These are phyloP conservation scores for Citrus glauca DNA, from an alignment of 345 rosid species.

Conservation along the genomic window DNA sequence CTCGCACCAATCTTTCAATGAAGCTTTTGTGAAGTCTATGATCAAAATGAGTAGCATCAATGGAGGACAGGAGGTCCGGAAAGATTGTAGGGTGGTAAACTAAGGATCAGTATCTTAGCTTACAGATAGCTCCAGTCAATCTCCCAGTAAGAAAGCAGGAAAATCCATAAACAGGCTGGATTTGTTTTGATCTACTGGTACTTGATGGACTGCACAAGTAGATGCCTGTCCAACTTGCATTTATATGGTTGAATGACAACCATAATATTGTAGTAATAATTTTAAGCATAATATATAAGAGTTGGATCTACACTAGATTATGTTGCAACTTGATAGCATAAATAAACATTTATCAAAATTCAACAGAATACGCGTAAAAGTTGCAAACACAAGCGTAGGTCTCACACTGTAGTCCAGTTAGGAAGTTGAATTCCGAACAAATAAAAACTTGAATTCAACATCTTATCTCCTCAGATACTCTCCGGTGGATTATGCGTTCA, in stretches of 20 bases:
- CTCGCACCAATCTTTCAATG: conserved; percentile 21
- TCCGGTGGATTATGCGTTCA: neutral
- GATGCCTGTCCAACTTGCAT: neutral
- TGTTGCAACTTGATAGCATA: neutral
- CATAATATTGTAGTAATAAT: neutral
- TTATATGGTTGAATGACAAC: neutral
- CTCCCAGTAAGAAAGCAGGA: neutral
- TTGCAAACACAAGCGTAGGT: neutral
- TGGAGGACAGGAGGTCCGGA: conserved; percentile 50
- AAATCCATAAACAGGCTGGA: neutral
- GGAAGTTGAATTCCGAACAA: neutral
- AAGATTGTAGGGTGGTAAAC: conserved; percentile 40
- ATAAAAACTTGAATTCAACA: conserved; percentile 3
- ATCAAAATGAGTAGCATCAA: conserved; percentile 49
- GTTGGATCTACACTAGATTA: neutral
- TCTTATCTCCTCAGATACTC: neutral
- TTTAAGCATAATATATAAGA: neutral
- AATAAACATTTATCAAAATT: neutral
- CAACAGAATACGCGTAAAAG: neutral
- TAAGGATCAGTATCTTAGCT: conserved; percentile 10
- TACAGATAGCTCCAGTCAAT: neutral
- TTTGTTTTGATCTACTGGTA: neutral
- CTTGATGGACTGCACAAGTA: too few relatives aligned
- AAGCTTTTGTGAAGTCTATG: conserved; percentile 40
- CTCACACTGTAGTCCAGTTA: neutral